These are phyloP conservation scores for Cantharellus cinnabarinus DNA, from an alignment of 768 basidiomycete genomes.

Conservation along the genomic window DNA sequence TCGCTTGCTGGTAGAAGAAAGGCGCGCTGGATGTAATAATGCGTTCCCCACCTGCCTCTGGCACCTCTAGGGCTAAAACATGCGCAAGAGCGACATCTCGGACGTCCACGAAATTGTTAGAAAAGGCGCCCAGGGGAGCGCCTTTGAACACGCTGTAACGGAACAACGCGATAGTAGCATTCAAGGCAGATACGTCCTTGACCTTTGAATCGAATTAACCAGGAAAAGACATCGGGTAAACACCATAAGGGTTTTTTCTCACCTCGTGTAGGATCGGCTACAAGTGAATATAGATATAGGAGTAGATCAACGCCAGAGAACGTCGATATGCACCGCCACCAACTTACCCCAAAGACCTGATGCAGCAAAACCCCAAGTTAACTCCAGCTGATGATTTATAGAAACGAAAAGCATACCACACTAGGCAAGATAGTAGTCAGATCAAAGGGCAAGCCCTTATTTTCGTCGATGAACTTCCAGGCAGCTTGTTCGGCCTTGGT, in stretches of 20 bases:
- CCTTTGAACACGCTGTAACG: too few relatives aligned
- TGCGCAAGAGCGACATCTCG: conserved; percentile 15
- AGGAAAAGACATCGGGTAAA: too few relatives aligned
- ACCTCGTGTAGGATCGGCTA: not conserved
- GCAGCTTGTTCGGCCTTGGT: conserved; percentile 16
- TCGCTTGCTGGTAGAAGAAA: conserved; percentile 4
- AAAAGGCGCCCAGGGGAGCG: not conserved
- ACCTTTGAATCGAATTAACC: too few relatives aligned
- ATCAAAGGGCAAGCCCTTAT: conserved; percentile 10
- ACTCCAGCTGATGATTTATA: too few relatives aligned
- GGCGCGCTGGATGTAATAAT: conserved; percentile 2
- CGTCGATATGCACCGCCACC: too few relatives aligned
- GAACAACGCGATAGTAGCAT: too few relatives aligned
- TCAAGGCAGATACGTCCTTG: too few relatives aligned
- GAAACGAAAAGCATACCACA: not conserved
- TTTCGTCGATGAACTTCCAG: conserved; percentile 13
- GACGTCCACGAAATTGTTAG: conserved; percentile 14
- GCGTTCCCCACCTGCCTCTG: conserved; percentile 10
- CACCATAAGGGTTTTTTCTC: too few relatives aligned
- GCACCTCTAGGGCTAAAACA: conserved; percentile 9
- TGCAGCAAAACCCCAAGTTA: too few relatives aligned
- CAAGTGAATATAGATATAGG: too few relatives aligned
- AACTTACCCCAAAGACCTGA: too few relatives aligned
- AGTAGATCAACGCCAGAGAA: too few relatives aligned
- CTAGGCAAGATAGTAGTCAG: conserved; percentile 14